phyloP scores from a whole-genome alignment of 345 rosid species.

The Barbarea vulgaris region DNA sequence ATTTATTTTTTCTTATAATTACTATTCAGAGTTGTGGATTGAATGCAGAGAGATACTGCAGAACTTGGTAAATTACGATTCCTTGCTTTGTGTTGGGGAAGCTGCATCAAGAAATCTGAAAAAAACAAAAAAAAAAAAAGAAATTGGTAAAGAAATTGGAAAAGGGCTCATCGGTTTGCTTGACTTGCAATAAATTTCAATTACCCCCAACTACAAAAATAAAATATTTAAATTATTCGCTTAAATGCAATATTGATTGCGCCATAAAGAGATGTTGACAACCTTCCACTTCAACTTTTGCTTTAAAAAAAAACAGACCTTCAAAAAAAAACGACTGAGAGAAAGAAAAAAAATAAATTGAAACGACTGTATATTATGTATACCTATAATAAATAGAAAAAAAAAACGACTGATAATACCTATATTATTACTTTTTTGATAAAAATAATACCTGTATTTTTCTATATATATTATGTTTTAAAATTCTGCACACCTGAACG shows the following conservation, averaged over 20 bases:
- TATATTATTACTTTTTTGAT: too few relatives aligned
- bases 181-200: slow-evolving; percentile 46
- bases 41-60: slow-evolving; percentile 25
- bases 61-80: slow-evolving; percentile 21
- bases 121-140: background rate
- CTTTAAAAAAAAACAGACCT: slow-evolving; percentile 17
- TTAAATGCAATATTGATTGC: slow-evolving; percentile 39
- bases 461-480: background rate
- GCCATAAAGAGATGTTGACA: slow-evolving; percentile 42
- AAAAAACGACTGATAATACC: too few relatives aligned
- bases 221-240: background rate
- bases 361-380: too few relatives aligned
- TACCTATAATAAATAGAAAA: too few relatives aligned
- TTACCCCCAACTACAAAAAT: slow-evolving; percentile 33
- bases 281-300: slow-evolving; percentile 33
- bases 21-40: slow-evolving; percentile 26
- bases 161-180: slow-evolving; percentile 37
- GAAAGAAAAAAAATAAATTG: too few relatives aligned
- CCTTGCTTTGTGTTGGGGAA: slow-evolving; percentile 30
- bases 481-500: background rate
- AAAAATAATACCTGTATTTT: background rate
- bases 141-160: slow-evolving; percentile 26
- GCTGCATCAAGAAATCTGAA: slow-evolving; percentile 35
- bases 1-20: background rate
- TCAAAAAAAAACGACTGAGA: background rate